Conservation (phyloP, 257 asterid species). For the Avicennia marina region DNA sequence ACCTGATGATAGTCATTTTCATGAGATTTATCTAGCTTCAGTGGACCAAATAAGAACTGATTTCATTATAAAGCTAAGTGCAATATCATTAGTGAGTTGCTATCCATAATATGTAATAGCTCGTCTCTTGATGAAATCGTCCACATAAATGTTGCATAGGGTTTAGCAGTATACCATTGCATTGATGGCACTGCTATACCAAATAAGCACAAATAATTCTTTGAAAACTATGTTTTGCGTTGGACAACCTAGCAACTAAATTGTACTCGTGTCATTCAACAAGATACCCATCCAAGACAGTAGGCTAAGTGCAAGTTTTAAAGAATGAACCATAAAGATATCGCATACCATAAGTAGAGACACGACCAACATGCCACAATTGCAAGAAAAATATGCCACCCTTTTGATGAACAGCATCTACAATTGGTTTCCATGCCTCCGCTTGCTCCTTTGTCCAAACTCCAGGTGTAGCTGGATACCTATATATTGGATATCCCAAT, state of each 20-base stretch:
- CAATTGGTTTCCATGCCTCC: conserved; percentile 51
- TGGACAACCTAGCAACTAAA: too few relatives aligned
- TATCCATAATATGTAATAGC: too few relatives aligned
- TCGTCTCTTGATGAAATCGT: too few relatives aligned
- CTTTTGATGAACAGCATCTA: conserved; percentile 40
- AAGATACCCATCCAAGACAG: not conserved
- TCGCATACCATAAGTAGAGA: conserved; percentile 29
- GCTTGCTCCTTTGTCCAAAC: conserved; percentile 46
- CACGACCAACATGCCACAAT: conserved; percentile 36
- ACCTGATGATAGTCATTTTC: conserved; percentile 12
- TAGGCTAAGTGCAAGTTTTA: not conserved
- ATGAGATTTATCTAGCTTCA: not conserved
- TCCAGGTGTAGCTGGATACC: conserved; percentile 33
- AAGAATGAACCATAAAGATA: not conserved
- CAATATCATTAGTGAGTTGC: too few relatives aligned
- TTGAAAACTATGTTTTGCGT: not conserved
- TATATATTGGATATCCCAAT: not conserved
- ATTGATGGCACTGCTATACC: too few relatives aligned
- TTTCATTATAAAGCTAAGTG: not conserved
- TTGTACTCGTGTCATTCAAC: too few relatives aligned
- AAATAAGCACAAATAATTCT: too few relatives aligned
- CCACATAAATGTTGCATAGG: too few relatives aligned
- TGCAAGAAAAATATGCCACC: conserved; percentile 42
- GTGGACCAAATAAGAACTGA: not conserved
- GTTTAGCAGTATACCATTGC: too few relatives aligned